Conservation (phyloP, 1,284 basidiomycete species). For the Termitomyces sp. region DNA sequence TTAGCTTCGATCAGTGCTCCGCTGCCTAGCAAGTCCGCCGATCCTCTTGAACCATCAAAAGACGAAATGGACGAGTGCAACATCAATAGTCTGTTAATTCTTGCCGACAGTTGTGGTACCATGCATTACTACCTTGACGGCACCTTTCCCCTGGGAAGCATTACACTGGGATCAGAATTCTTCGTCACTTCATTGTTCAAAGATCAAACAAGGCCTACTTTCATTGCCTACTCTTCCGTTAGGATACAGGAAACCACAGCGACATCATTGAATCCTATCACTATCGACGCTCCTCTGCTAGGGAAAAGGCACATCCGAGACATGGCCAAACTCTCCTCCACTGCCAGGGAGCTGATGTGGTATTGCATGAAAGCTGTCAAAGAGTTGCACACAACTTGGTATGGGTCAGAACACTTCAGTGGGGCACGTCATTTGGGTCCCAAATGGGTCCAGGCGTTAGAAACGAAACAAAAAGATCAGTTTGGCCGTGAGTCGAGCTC, state of each 20-base stretch:
- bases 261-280: slow-evolving; percentile 42
- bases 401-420: slow-evolving; percentile 56
- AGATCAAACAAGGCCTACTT: slow-evolving; percentile 38
- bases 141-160: slow-evolving; percentile 68
- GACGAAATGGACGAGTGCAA: slow-evolving; percentile 54
- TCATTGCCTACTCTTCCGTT: slow-evolving; percentile 43
- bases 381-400: slow-evolving; percentile 69
- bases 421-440: slow-evolving; percentile 70
- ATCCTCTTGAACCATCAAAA: slow-evolving; percentile 33
- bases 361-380: slow-evolving; percentile 64
- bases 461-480: slow-evolving; percentile 56
- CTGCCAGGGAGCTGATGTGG: slow-evolving; percentile 65
- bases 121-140: slow-evolving; percentile 74
- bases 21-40: slow-evolving; percentile 26
- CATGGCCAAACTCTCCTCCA: slow-evolving; percentile 64
- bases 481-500: slow-evolving; percentile 52
- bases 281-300: slow-evolving; percentile 56
- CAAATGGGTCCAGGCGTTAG: slow-evolving; percentile 64
- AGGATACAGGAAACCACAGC: slow-evolving; percentile 2
- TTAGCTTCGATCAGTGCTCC: slow-evolving; percentile 54
- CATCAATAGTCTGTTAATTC: slow-evolving; percentile 55
- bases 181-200: slow-evolving; percentile 48
- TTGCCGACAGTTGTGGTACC: slow-evolving; percentile 52
- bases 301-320: slow-evolving; percentile 53
- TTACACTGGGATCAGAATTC: slow-evolving; percentile 36